phyloP scores from a whole-genome alignment of 164 flowering plant species.

The Sextonia rubra region DNA sequence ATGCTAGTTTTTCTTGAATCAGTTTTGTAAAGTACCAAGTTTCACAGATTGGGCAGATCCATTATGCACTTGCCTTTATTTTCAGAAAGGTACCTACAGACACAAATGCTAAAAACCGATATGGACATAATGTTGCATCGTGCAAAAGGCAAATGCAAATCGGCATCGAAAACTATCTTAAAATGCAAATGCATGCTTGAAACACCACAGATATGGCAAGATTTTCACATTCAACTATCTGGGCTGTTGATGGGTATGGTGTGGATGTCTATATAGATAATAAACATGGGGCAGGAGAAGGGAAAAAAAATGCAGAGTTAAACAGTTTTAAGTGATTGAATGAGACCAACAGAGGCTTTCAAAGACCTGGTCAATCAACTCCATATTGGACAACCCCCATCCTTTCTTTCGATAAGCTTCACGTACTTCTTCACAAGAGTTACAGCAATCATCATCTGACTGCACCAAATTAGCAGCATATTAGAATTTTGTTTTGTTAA shows the following conservation, averaged over 20 bases:
- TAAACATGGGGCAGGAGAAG: neutral
- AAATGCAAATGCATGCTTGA: no score
- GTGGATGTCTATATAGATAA: neutral
- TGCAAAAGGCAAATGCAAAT: neutral
- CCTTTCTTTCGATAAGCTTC: constrained; percentile 75
- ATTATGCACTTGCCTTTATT: neutral
- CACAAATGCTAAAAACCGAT: neutral
- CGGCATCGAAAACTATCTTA: neutral
- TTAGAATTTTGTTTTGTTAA: neutral
- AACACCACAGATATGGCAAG: no score
- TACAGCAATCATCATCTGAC: constrained; percentile 75
- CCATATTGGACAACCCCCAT: constrained; percentile 66
- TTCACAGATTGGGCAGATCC: no score
- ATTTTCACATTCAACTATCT: neutral
- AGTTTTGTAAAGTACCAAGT: no score
- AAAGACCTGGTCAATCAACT: constrained; percentile 72
- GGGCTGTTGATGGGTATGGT: neutral
- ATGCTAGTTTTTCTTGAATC: no score
- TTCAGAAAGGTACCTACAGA: neutral
- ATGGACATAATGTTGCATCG: neutral
- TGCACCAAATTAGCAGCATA: constrained; percentile 20
- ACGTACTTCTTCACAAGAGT: constrained; percentile 76
- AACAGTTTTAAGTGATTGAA: neutral
- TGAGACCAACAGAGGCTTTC: constrained; percentile 2
- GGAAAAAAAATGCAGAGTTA: no score